Conservation (phyloP, 23 red algal genomes). For the Gracilaria vermiculophylla region DNA sequence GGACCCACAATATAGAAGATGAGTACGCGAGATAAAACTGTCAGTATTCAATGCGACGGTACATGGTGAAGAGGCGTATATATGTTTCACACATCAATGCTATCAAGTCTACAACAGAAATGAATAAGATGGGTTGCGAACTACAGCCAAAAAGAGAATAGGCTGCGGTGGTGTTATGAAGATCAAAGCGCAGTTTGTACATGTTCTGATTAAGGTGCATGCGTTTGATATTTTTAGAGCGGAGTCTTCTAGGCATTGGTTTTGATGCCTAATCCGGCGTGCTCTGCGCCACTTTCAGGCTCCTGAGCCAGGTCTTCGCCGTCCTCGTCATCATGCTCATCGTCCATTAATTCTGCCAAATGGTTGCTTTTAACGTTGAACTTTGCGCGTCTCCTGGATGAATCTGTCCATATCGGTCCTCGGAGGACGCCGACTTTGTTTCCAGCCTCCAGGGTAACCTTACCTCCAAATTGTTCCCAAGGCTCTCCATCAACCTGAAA, state of each 20-base stretch:
- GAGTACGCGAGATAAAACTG: no score
- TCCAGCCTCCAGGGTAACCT: slow-evolving; percentile 35
- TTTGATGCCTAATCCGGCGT: neutral
- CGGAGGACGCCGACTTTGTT: slow-evolving; percentile 54
- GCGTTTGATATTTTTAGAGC: neutral
- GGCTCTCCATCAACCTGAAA: slow-evolving; percentile 93
- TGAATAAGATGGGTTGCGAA: neutral
- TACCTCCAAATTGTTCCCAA: slow-evolving; percentile 70
- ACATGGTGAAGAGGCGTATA: neutral
- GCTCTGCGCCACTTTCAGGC: neutral
- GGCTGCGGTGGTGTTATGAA: neutral
- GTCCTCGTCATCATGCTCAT: neutral
- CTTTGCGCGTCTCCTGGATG: slow-evolving; percentile 43
- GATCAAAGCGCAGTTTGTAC: neutral
- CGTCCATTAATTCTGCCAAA: neutral
- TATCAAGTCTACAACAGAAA: neutral
- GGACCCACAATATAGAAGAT: no score
- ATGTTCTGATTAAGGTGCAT: neutral
- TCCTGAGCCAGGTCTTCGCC: neutral
- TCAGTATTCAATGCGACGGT: neutral
- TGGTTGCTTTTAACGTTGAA: slow-evolving; percentile 21
- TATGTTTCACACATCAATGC: neutral
- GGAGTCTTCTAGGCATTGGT: neutral
- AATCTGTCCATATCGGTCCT: slow-evolving; percentile 38
- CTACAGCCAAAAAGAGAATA: neutral